Evolutionary conservation across 352 stramenopile genomes (phyloP), one percentile per base, ranked within the genome.

Genomic region (Globisporangium yorkense): DNA sequence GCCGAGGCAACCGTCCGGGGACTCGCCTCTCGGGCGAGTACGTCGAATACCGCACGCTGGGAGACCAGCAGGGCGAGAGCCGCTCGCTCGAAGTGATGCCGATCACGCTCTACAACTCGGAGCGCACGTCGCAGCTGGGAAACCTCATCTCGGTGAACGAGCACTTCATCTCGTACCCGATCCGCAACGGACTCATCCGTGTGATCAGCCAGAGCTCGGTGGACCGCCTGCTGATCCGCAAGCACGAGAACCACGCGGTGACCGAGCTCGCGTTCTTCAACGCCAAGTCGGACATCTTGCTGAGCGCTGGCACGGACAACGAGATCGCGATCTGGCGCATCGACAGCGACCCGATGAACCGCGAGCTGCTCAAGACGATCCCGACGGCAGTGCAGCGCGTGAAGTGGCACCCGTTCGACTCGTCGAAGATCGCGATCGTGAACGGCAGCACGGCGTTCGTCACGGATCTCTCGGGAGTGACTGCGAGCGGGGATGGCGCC

Each of bases 131-230:
- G 51, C 76, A 85, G 58, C 62, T 85, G 44, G 84, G 84, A 12
- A 89, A 70, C 57, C 71, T 94, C 40, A 83, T 94, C 31, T 87
- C 78, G 10, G 80, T 94, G 39, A 94, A 89, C 59, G 74, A 90
- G 45, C 68, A 92, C 40, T 94, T 89, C 67, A 92, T 94, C 55
- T 89, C 81, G 63, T 94, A 94, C 67, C 84, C 84, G 48, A 94
- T 91, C 49, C 75, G 81, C 29, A 92, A 92, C 54, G 84, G 84
- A 9, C 66, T 94, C 45, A 88, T 94, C 45, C 84, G 84, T n/a
- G 74, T 94, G 16, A 87, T 94, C 41, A 88, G 75, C 57, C 82
- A 94, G 65, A 86, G 70, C 59, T 89, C 82, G 1, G 84, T 87
- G 3, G 77, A 91, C 48, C 70, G 84, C 29, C 51, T 91, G 48